Evolutionary conservation across 805 yeast species (phyloP).

Genomic region (Blastobotrys muscicola): DNA sequence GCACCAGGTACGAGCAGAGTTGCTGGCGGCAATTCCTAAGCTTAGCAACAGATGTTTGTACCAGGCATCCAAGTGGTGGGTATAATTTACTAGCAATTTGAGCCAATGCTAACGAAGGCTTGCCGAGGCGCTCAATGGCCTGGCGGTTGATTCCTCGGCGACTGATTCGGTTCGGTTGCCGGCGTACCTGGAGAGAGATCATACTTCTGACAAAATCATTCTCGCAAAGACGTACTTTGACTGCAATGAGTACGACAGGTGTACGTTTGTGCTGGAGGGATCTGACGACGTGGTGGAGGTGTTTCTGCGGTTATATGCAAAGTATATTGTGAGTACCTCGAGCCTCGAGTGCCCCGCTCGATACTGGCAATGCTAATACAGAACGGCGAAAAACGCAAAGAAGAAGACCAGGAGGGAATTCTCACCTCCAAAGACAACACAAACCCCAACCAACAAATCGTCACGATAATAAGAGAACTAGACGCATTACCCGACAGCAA

Average conservation of each 20-base stretch:
- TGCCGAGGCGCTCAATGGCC: slow-evolving; percentile 68
- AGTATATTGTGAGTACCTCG: slow-evolving; percentile 34
- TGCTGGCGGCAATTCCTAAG: slow-evolving; percentile 30
- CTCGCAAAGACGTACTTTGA: slow-evolving; percentile 69
- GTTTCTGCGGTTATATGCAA: slow-evolving; percentile 62
- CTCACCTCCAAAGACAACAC: slow-evolving; percentile 29
- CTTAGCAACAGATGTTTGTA: slow-evolving; percentile 51
- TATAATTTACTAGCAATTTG: not conserved
- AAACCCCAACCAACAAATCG: slow-evolving; percentile 25
- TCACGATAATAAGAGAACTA: slow-evolving; percentile 32
- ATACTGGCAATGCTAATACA: not conserved
- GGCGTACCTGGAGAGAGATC: slow-evolving; percentile 1
- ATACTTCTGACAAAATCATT: slow-evolving; percentile 38
- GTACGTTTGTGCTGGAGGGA: slow-evolving; percentile 47
- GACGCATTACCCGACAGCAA: slow-evolving; percentile 21
- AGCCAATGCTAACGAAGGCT: slow-evolving; percentile 23
- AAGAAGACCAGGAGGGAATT: slow-evolving; percentile 65
- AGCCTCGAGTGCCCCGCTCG: too few species aligned
- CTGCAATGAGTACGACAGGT: slow-evolving; percentile 77
- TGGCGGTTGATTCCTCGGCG: slow-evolving; percentile 21
- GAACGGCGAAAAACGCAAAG: slow-evolving; percentile 65
- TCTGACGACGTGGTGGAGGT: slow-evolving; percentile 29
- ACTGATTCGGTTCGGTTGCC: not conserved
- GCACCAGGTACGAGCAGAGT: slow-evolving; percentile 4
- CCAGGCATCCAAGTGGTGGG: slow-evolving; percentile 56